Evolutionary conservation across 2,329 filamentous ascomycete genomes (phyloP).

Genomic region (Cucurbitaria berberidis): DNA sequence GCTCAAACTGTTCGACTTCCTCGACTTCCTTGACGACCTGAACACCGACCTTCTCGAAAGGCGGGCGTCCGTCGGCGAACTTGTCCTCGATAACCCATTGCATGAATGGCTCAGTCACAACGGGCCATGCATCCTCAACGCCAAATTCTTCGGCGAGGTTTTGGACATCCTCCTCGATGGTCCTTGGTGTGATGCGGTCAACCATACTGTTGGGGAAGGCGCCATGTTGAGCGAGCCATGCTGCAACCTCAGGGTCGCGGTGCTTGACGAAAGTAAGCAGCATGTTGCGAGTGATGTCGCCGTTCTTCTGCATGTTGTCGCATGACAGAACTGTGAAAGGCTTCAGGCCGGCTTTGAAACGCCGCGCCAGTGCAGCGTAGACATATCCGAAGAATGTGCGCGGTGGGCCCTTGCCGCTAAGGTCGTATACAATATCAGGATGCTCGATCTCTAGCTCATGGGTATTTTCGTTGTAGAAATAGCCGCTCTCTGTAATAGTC

Average conservation of each 20-base stretch:
- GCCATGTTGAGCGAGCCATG: constrained; percentile 35
- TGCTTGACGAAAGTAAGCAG: constrained; percentile 30
- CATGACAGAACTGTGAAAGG: constrained; percentile 40
- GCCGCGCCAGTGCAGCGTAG: constrained; percentile 31
- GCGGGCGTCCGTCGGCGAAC: constrained; percentile 35
- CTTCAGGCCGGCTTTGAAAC: constrained; percentile 32
- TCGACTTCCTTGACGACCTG: constrained; percentile 35
- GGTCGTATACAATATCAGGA: constrained; percentile 33
- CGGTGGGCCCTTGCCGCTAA: constrained; percentile 28
- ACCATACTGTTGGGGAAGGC: constrained; percentile 43
- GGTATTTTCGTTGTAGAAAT: constrained; percentile 41
- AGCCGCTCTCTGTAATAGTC: constrained; percentile 40
- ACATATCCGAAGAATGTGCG: constrained; percentile 38
- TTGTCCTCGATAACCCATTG: constrained; percentile 41
- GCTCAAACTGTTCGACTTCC: constrained; percentile 37
- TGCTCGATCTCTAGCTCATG: constrained; percentile 34
- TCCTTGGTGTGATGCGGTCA: constrained; percentile 38
- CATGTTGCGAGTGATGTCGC: constrained; percentile 36
- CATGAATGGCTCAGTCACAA: constrained; percentile 38
- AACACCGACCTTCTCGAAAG: constrained; percentile 39
- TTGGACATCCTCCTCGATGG: constrained; percentile 28
- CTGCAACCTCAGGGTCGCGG: constrained; percentile 31
- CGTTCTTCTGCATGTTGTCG: constrained; percentile 42
- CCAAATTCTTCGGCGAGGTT: constrained; percentile 31
- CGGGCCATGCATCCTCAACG: constrained; percentile 35